Percentiles rank a stretch among this genome's conserved stretches.
phyloP scores from a whole-genome alignment of 768 basidiomycete genomes.

The Naganishia antarctica region DNA sequence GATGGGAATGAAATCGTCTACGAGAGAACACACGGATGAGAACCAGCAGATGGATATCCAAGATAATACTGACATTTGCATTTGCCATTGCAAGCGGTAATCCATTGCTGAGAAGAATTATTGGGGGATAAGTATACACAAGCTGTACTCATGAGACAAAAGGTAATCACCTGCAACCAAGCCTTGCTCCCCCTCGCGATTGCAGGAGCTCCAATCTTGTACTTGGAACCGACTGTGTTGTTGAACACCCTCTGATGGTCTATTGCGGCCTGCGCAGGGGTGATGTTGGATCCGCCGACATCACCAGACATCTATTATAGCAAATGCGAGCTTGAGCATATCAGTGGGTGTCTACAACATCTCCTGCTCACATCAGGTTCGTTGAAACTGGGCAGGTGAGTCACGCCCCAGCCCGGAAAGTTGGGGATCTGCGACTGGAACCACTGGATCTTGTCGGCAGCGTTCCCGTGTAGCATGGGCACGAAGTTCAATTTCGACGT shows the following conservation, averaged over 20 bases:
- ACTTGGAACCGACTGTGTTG: slow-evolving; percentile 24
- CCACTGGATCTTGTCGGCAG: slow-evolving; percentile 16
- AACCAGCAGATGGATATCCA: too few species aligned
- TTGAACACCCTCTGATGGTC: slow-evolving; percentile 35
- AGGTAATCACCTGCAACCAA: slow-evolving; percentile 37
- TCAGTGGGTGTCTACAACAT: too few species aligned
- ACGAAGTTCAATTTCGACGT: slow-evolving; percentile 14
- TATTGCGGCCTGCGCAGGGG: slow-evolving; percentile 29
- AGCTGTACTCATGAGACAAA: too few species aligned
- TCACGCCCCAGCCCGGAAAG: slow-evolving; percentile 27
- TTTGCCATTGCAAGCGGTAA: slow-evolving; percentile 37
- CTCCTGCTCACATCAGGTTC: slow-evolving; percentile 39
- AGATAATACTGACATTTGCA: slow-evolving; percentile 34
- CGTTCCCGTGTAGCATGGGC: slow-evolving; percentile 13
- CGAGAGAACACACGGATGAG: too few species aligned
- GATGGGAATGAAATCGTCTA: slow-evolving; percentile 39
- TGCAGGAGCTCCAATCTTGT: slow-evolving; percentile 38
- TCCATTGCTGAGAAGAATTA: slow-evolving; percentile 31
- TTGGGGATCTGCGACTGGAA: slow-evolving; percentile 17
- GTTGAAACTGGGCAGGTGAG: slow-evolving; percentile 39
- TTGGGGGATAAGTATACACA: neutral
- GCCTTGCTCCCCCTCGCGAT: slow-evolving; percentile 37
- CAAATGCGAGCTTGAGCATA: slow-evolving; percentile 35
- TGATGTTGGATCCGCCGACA: slow-evolving; percentile 30
- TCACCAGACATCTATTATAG: slow-evolving; percentile 21